Base-by-base conservation (phyloP, 1,139 yeast species). In the Waltiozyma sp. region DNA sequence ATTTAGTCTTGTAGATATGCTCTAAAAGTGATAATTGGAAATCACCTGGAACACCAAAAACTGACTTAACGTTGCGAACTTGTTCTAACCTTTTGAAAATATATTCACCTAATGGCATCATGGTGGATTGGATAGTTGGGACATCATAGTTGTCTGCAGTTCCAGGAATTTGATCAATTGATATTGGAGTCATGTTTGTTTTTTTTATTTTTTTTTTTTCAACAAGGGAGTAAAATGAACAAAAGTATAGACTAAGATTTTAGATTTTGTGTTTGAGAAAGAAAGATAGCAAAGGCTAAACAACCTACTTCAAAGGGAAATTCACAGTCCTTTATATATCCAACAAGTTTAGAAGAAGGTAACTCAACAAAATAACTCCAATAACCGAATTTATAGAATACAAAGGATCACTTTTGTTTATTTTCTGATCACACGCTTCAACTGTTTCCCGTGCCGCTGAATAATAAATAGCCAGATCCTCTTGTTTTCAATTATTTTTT, bases 11-110 rank as follows among this genome's bases (percentile, higher is more conserved):
- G 52, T 73, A 72, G 38, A 78, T 60, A 50, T 76, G 73, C 54
- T 78, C 84, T 43, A 78, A 59, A 16, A 77, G 60, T 10, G 66
- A 63, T 49, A 78, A 62, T 55, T 77, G 77, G 63, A 75, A 78
- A 54, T 78, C 84, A 49, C 73, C 66, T 41, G 73, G 75, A 36
- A 72, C 74, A 51, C 81, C 73, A 61, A 72, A 66, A 50, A 71
- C 60, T 42, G 59, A 45, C 39, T 45, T 42, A 55, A 56, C 46
- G 54, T 56, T 50, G 56, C 58, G 49, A 47, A 77, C 55, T 49
- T 76, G 66, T 51, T 65, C 60, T 50, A 77, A 53, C 54, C 80
- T 62, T 47, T 64, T 60, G 62, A 71, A 65, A 49, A 77, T 52
- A 63, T 75, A 72, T 55, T 74, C 72, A 44, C 75, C 77, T 55